Evolutionary conservation across 495 filamentous ascomycete genomes (phyloP).

Genomic region (Xylaria telfairii): DNA sequence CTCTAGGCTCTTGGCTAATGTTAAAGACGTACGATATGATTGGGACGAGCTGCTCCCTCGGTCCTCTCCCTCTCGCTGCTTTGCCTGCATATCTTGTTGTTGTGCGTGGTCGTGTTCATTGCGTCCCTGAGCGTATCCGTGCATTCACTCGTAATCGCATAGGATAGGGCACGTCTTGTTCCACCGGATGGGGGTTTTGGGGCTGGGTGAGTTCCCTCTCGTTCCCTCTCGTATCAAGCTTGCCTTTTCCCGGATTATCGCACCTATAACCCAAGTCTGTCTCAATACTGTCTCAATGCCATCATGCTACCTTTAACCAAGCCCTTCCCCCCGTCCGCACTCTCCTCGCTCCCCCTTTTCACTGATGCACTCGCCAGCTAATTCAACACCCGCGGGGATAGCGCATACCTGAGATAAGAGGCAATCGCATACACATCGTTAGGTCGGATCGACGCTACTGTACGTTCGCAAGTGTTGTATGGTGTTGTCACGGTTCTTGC

Average conservation of each 20-base stretch:
- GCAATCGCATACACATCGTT: neutral
- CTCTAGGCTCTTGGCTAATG: constrained; percentile 8
- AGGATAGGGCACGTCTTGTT: neutral
- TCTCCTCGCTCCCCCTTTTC: neutral
- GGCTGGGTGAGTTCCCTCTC: constrained; percentile 5
- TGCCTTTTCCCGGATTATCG: constrained; percentile 4
- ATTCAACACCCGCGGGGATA: constrained; percentile 5
- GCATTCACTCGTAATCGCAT: neutral
- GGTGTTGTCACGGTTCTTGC: neutral
- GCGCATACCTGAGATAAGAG: neutral
- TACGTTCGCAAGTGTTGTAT: neutral
- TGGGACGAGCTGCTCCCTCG: neutral
- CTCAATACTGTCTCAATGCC: constrained; percentile 8
- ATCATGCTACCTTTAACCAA: constrained; percentile 22
- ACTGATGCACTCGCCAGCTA: neutral
- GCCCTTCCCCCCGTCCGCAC: neutral
- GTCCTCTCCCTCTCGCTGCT: neutral
- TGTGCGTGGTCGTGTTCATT: neutral
- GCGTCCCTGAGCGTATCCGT: neutral
- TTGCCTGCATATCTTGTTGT: neutral
- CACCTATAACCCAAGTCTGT: neutral
- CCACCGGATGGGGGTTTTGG: neutral
- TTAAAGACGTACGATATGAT: neutral
- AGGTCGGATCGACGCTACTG: neutral
- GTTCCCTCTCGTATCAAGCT: neutral